phyloP scores from a whole-genome alignment of 179 eudicot genomes.

The Heliamphora pulchella region DNA sequence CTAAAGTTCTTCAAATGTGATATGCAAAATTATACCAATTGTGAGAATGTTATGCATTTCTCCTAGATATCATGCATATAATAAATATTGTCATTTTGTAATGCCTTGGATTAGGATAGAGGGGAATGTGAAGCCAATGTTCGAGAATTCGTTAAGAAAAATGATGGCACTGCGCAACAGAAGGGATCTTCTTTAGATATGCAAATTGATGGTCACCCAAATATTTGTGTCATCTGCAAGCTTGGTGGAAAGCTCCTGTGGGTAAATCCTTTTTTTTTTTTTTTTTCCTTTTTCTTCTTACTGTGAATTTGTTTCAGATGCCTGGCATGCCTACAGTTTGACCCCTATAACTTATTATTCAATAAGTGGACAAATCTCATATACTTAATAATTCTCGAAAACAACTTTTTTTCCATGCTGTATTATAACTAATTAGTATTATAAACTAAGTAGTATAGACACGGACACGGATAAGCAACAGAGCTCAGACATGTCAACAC shows the following conservation, averaged over 20 bases:
- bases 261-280: conserved; percentile 27
- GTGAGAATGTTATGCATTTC: neutral
- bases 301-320: neutral
- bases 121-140: conserved; percentile 28
- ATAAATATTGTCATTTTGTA: conserved; percentile 2
- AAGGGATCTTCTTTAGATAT: conserved; percentile 26
- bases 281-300: conserved; percentile 7
- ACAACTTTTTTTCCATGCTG: neutral
- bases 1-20: neutral
- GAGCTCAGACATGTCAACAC: too few species aligned
- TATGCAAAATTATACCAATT: neutral
- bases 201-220: conserved; percentile 18
- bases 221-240: conserved; percentile 43
- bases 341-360: neutral
- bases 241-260: conserved; percentile 57
- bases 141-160: conserved; percentile 16
- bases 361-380: too few species aligned
- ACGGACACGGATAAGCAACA: too few species aligned
- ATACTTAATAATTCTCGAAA: neutral
- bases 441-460: too few species aligned
- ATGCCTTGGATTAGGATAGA: conserved; percentile 48
- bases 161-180: conserved; percentile 14
- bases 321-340: neutral
- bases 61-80: neutral
- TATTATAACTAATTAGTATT: too few species aligned